phyloP scores from a whole-genome alignment of 352 stramenopile species.

The Phytophthora brassicae region DNA sequence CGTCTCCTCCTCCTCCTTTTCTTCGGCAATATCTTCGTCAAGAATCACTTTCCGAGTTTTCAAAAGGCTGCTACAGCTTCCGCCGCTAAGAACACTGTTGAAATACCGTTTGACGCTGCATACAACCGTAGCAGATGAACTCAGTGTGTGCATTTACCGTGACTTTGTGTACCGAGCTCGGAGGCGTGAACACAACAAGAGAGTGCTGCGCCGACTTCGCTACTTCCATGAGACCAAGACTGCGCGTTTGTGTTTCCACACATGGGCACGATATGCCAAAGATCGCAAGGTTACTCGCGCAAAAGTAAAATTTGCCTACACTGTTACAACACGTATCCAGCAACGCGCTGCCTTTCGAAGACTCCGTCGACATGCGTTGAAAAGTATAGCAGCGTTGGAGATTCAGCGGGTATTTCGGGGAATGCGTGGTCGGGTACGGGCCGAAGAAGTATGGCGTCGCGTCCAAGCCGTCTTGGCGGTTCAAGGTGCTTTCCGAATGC shows the following conservation, averaged over 20 bases:
- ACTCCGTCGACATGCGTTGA: conserved; percentile 46
- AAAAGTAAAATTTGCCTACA: conserved; percentile 33
- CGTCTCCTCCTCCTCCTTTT: conserved; percentile 24
- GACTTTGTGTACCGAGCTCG: conserved; percentile 46
- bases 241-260: conserved; percentile 40
- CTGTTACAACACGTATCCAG: conserved; percentile 37
- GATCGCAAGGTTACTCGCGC: conserved; percentile 40
- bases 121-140: conserved; percentile 58
- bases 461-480: conserved; percentile 59
- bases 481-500: conserved; percentile 68
- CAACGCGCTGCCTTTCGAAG: conserved; percentile 37
- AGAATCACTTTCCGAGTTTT: conserved; percentile 52
- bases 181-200: conserved; percentile 49
- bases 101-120: conserved; percentile 35
- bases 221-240: conserved; percentile 51
- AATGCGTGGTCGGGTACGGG: conserved; percentile 37
- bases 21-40: conserved; percentile 24
- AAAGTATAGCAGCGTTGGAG: conserved; percentile 55
- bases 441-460: conserved; percentile 31
- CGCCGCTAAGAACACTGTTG: conserved; percentile 49
- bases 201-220: conserved; percentile 52
- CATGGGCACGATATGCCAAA: conserved; percentile 37
- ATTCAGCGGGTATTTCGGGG: conserved; percentile 67
- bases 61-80: conserved; percentile 42
- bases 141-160: conserved; percentile 56